Evolutionary conservation across 129 eudicot genomes (phyloP).

Genomic region (Tagetes patula): DNA sequence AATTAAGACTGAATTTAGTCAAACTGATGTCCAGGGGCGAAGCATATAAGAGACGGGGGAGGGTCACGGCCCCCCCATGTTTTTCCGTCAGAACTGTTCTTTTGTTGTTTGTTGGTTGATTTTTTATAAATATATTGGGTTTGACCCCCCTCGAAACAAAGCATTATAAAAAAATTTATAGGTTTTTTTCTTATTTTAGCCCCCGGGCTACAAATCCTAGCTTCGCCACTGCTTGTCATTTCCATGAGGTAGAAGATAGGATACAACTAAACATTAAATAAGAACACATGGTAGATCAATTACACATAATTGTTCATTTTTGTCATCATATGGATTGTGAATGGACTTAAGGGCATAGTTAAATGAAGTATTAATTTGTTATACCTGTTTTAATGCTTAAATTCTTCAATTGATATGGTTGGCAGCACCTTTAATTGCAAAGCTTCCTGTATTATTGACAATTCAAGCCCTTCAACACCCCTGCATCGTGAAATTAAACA

Average conservation of each 20-base stretch:
- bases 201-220: no score
- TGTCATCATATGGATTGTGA: slow-evolving; percentile 9
- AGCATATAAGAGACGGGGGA: no score
- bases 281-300: not conserved
- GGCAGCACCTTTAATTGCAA: slow-evolving; percentile 5
- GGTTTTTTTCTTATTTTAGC: no score
- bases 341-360: not conserved
- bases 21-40: no score
- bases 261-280: not conserved
- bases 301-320: not conserved
- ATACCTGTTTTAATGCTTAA: not conserved
- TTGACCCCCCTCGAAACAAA: no score
- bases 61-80: no score
- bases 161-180: no score
- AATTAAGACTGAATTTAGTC: no score
- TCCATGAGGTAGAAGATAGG: not conserved
- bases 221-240: not conserved
- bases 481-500: slow-evolving; percentile 10
- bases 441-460: slow-evolving; percentile 13
- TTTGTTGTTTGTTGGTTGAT: no score
- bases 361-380: no score
- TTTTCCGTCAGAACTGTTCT: no score
- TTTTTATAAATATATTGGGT: no score
- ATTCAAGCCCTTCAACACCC: slow-evolving; percentile 26
- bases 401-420: slow-evolving; percentile 18